Evolutionary conservation across 805 yeast species (phyloP), one percentile per base, ranked within the genome.

Genomic region (Yarrowia sp.): DNA sequence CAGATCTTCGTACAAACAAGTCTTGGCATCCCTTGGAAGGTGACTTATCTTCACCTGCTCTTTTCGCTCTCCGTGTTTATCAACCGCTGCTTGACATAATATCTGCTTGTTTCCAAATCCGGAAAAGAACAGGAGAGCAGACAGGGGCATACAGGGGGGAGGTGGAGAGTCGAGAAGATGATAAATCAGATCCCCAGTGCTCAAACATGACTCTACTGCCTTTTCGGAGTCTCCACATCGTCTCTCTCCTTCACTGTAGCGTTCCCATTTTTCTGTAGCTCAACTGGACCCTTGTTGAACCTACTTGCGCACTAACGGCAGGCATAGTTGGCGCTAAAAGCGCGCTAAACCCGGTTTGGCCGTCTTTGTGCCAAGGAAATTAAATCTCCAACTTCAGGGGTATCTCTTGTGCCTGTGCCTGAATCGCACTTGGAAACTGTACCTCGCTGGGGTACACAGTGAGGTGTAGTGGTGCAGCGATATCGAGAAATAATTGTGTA

Each of bases 311-410:
- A 13, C 47, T 43, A n/a, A 43, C 47, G 7, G 24, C 47, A 17
- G 9, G 9, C 5, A 3, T 20, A 19, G n/a, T 7, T n/a, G 24
- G 49, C n/a, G 20, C 49, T 44, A 44, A 44, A 44, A 44, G 30
- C 30, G 49, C 33, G 14, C 49, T 44, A 44, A 19, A 9, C n/a
- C 14, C 15, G 4, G 9, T 19, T 7, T 7, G 15, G 13, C 9
- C 30, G 9, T 44, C 52, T 20, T 47, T 47, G 17, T 47, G 52
- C 52, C 19, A 47, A 24, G 36, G 13, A 47, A 15, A 47, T 19
- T 44, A 20, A 44, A 24, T 12, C n/a, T 13, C 12, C 15, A 15
- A 4, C 15, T 1, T 6, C 12, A 20, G 9, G 30, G 30, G n/a
- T 9, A 12, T n/a, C n/a, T n/a, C 13, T 19, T 13, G 33, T 44